Conservation (phyloP, 306 rosid genomes). For the Medicago ruthenica region DNA sequence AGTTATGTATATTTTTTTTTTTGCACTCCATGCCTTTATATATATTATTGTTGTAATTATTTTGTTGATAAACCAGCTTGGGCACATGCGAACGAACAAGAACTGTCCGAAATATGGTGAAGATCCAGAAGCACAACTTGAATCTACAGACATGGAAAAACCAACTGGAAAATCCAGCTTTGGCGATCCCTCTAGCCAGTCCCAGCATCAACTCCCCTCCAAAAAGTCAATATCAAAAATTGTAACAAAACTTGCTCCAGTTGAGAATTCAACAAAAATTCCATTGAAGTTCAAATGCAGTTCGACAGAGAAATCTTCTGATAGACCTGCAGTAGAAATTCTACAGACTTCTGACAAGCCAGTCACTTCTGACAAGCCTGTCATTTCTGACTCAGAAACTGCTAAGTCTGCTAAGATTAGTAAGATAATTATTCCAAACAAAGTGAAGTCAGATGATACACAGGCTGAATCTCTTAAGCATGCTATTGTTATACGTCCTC, state of each 20-base stretch:
- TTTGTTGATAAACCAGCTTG: slow-evolving; percentile 63
- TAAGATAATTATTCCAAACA: slow-evolving; percentile 74
- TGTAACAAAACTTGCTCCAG: slow-evolving; percentile 61
- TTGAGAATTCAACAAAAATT: slow-evolving; percentile 58
- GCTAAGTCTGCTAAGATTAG: slow-evolving; percentile 69
- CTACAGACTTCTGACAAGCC: slow-evolving; percentile 67
- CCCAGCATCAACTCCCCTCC: slow-evolving; percentile 63
- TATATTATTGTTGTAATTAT: slow-evolving; percentile 30
- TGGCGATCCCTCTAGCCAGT: slow-evolving; percentile 63
- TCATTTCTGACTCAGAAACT: slow-evolving; percentile 79
- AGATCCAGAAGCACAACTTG: slow-evolving; percentile 69
- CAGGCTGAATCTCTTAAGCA: slow-evolving; percentile 69
- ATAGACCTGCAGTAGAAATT: slow-evolving; percentile 59
- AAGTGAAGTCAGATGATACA: slow-evolving; percentile 67
- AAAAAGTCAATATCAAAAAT: slow-evolving; percentile 72
- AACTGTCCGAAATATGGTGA: slow-evolving; percentile 96
- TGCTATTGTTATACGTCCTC: slow-evolving; percentile 72
- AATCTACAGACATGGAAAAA: slow-evolving; percentile 74
- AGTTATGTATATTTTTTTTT: slow-evolving; percentile 25
- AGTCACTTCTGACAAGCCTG: slow-evolving; percentile 73
- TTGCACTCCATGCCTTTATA: slow-evolving; percentile 27
- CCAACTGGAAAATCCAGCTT: slow-evolving; percentile 60
- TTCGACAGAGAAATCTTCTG: slow-evolving; percentile 74
- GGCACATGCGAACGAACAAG: slow-evolving; percentile 99
- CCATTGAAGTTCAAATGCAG: slow-evolving; percentile 89